Evolutionary conservation across 140 eudicot species (phyloP).

Genomic region (Stevia rebaudiana): DNA sequence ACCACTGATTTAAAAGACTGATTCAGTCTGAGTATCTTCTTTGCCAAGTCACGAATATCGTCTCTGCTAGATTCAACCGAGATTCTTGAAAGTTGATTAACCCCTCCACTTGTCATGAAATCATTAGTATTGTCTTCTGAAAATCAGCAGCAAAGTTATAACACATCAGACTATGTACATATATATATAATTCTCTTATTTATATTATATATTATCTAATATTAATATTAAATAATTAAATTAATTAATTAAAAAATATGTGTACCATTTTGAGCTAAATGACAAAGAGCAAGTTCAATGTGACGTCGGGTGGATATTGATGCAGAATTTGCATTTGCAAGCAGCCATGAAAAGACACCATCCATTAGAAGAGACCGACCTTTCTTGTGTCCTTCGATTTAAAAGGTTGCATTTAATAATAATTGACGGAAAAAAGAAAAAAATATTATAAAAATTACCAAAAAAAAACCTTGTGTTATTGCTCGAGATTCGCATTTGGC

Average conservation of each 20-base stretch:
- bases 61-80: constrained; percentile 71
- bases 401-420: neutral
- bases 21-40: constrained; percentile 61
- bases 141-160: constrained; percentile 15
- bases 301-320: constrained; percentile 79
- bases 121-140: constrained; percentile 78
- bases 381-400: constrained; percentile 57
- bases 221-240: too few species aligned
- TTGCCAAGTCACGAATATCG: constrained; percentile 93
- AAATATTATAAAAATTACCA: neutral
- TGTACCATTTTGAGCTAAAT: constrained; percentile 90
- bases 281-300: constrained; percentile 93
- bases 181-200: neutral
- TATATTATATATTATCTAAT: too few species aligned
- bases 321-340: constrained; percentile 57
- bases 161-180: neutral
- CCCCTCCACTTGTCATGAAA: constrained; percentile 58
- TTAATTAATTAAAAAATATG: too few species aligned
- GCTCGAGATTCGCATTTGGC: constrained; percentile 92
- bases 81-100: constrained; percentile 57
- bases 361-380: constrained; percentile 77
- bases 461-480: constrained; percentile 67
- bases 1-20: constrained; percentile 46
- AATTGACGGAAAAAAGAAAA: neutral
- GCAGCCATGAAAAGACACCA: constrained; percentile 73